phyloP scores from a whole-genome alignment of 2,329 filamentous ascomycete genomes.

The Hypoxylon sp. region DNA sequence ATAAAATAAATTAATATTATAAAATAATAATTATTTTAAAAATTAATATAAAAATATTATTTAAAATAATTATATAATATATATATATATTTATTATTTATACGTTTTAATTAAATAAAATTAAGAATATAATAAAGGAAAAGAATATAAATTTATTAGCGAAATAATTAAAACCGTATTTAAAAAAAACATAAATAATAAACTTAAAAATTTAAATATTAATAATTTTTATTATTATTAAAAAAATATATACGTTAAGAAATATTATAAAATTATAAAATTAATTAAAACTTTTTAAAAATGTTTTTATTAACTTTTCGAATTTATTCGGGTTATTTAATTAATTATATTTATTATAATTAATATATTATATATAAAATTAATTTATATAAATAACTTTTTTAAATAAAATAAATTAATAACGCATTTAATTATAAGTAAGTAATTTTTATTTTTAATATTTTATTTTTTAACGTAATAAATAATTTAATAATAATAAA shows the following conservation, averaged over 20 bases:
- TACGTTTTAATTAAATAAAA: conserved; percentile 20
- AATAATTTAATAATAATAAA: conserved; percentile 34
- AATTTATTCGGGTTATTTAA: conserved; percentile 22
- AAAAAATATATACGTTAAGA: conserved; percentile 10
- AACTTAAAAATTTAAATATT: not conserved
- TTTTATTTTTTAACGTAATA: not conserved
- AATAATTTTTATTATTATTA: conserved; percentile 4
- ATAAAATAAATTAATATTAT: conserved; percentile 4
- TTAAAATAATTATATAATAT: conserved; percentile 32
- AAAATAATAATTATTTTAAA: conserved; percentile 7
- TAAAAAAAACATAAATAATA: conserved; percentile 11
- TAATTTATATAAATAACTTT: conserved; percentile 10
- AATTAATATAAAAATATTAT: conserved; percentile 20
- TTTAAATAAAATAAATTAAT: conserved; percentile 15
- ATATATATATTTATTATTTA: conserved; percentile 25
- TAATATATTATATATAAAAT: conserved; percentile 1
- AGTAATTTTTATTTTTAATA: conserved; percentile 17
- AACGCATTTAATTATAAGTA: conserved; percentile 9
- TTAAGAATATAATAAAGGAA: conserved; percentile 21
- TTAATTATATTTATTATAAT: conserved; percentile 12
- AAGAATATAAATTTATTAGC: conserved; percentile 32
- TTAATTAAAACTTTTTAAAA: conserved; percentile 13
- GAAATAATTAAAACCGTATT: conserved; percentile 13
- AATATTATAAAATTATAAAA: conserved; percentile 13
- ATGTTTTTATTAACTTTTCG: conserved; percentile 13